These are phyloP conservation scores for Viola pubescens DNA, from an alignment of 441 rosid genomes.

Conservation along the genomic window DNA sequence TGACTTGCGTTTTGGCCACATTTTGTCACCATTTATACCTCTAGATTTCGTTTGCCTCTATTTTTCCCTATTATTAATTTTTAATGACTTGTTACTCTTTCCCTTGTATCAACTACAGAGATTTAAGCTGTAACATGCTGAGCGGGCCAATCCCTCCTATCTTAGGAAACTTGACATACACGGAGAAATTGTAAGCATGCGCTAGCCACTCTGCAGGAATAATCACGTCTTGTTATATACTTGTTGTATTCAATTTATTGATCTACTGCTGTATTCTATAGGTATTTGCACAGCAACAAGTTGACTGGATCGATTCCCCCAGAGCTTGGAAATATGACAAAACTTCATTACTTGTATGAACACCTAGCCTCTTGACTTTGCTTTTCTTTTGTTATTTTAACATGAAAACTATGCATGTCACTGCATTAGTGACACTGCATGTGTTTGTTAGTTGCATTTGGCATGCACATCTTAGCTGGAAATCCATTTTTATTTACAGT, in stretches of 20 bases:
- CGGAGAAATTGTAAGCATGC: conserved; percentile 69
- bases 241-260: neutral
- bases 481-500: no score
- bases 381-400: no score
- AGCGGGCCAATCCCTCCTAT: conserved; percentile 83
- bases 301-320: conserved; percentile 77
- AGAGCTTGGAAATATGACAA: conserved; percentile 92
- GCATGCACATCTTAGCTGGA: no score
- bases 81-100: neutral
- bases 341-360: conserved; percentile 81
- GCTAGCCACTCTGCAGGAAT: conserved; percentile 2
- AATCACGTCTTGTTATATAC: neutral
- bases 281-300: conserved; percentile 79
- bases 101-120: conserved; percentile 36
- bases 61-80: neutral
- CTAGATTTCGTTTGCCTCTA: neutral
- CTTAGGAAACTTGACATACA: conserved; percentile 74
- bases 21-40: neutral
- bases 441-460: no score
- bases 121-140: conserved; percentile 74
- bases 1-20: neutral
- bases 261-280: conserved; percentile 19
- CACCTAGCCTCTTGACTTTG: neutral
- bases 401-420: no score
- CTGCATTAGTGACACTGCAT: no score